Base-by-base conservation (phyloP, 2,329 filamentous ascomycete species). In the Colletotrichum filicis region DNA sequence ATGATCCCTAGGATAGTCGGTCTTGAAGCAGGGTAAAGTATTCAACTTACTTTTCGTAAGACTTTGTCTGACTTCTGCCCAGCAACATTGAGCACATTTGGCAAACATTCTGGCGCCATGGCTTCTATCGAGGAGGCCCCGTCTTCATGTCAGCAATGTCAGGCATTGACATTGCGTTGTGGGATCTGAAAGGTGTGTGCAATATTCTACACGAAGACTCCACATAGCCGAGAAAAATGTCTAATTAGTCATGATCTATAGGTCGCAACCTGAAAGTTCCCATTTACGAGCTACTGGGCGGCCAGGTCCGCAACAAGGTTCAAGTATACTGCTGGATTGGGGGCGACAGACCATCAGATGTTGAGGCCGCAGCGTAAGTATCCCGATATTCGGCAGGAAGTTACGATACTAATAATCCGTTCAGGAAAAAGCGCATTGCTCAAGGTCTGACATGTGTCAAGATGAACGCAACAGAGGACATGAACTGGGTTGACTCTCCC, bases 71-170 rank as follows among this genome's bases (percentile, higher is more conserved):
- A 71, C 14, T 19, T 14, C 4, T 14, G 1, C 19, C 19, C 6
- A 91, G 89, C 79, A 88, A 92, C 72, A 93, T 93, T 74, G 92
- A 93, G 78, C 90, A 93, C 78, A 90, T 93, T 70, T 93, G 92
- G 92, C 91, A 93, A 79, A 86, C 86, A 76, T 86, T 88, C 61
- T 93, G 90, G 88, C 86, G 92, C 62, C 80, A 87, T 22, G 89
- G 89, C 24, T 94, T 93, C 83, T 94, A 94, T 81, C 87, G 92
- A 53, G 92, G 92, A 19, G 92, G 92, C 0, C 90, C 92, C 0
- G 91, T 93, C 52, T 90, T 94, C 79, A 93, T 93, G 91, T 92
- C 89, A 75, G 92, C 92, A 3, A 82, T 94, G n/a, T 88, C 91
- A 3, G 92, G 92, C 14, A 89, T 94, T 74, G 92, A 93, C 79